Evolutionary conservation across 2,329 filamentous ascomycete species (phyloP).

Genomic region (Leptographium procerum): DNA sequence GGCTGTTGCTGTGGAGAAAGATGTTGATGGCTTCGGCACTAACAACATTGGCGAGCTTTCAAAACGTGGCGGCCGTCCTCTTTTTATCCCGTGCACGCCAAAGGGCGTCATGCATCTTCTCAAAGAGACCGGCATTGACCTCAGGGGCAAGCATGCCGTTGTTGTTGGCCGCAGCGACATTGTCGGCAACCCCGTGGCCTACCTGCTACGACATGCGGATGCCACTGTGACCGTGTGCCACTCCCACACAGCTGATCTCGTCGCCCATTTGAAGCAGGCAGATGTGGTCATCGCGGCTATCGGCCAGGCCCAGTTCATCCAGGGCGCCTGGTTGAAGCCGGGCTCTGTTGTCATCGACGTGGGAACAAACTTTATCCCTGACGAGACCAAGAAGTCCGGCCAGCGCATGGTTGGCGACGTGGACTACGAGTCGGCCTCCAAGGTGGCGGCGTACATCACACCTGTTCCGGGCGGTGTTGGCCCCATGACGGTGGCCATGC

Average conservation of each 20-base stretch:
- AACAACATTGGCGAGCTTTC: constrained; percentile 93
- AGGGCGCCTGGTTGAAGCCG: constrained; percentile 90
- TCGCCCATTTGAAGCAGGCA: constrained; percentile 65
- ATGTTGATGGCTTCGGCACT: constrained; percentile 94
- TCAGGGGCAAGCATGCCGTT: constrained; percentile 84
- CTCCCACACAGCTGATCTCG: constrained; percentile 67
- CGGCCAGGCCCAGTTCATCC: constrained; percentile 75
- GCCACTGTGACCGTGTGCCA: constrained; percentile 96
- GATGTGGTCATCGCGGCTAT: constrained; percentile 91
- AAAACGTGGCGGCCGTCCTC: constrained; percentile 80
- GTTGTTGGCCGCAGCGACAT: constrained; percentile 94
- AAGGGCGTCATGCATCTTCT: constrained; percentile 94
- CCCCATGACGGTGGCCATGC: constrained; percentile 98
- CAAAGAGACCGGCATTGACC: constrained; percentile 68
- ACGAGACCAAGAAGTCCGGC: constrained; percentile 82
- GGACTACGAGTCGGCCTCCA: constrained; percentile 71
- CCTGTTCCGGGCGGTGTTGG: constrained; percentile 94
- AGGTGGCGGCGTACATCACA: constrained; percentile 87
- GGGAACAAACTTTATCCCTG: constrained; percentile 89
- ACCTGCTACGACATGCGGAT: constrained; percentile 87
- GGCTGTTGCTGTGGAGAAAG: constrained; percentile 83
- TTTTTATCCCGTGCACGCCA: constrained; percentile 91
- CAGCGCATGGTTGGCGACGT: constrained; percentile 90
- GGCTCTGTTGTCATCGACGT: constrained; percentile 96
- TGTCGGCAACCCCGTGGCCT: constrained; percentile 93